Conservation (phyloP, 257 asterid genomes). For the Mentha longifolia region DNA sequence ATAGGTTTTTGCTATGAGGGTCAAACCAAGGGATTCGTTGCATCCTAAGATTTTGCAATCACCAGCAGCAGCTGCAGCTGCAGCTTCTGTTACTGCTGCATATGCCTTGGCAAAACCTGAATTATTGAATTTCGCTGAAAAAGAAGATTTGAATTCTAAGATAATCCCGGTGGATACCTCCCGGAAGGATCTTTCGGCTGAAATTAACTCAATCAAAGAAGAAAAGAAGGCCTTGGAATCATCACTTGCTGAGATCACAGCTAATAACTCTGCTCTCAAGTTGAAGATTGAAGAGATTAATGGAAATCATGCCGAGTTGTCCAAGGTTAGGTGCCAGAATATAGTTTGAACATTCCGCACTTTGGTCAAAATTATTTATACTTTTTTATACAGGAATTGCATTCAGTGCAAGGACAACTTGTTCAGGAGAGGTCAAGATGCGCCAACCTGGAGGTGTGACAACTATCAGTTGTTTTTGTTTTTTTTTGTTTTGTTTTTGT, state of each 20-base stretch:
- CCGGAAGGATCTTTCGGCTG: conserved; percentile 54
- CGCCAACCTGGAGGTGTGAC: conserved; percentile 82
- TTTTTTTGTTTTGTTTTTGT: too few species aligned
- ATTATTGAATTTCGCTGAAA: conserved; percentile 46
- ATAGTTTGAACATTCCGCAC: conserved; percentile 9
- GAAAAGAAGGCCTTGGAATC: conserved; percentile 63
- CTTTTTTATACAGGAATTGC: conserved; percentile 79
- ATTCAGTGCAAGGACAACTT: conserved; percentile 86
- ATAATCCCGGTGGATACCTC: conserved; percentile 56
- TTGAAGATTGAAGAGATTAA: conserved; percentile 71
- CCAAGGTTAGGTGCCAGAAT: conserved; percentile 60
- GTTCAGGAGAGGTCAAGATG: conserved; percentile 92
- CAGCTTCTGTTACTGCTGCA: conserved; percentile 98
- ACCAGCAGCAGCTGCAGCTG: conserved; percentile 98
- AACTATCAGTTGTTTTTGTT: neutral
- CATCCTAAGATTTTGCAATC: conserved; percentile 84
- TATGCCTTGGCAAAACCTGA: conserved; percentile 81
- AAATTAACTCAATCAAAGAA: conserved; percentile 56
- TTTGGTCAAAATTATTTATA: conserved; percentile 24
- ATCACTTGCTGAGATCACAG: conserved; percentile 51
- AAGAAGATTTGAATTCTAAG: conserved; percentile 68
- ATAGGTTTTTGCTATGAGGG: conserved; percentile 83
- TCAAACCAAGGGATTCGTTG: conserved; percentile 67
- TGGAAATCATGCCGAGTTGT: conserved; percentile 60
- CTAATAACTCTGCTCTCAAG: conserved; percentile 63